Conservation (phyloP, 805 yeast genomes). For the Millerozyma miso region DNA sequence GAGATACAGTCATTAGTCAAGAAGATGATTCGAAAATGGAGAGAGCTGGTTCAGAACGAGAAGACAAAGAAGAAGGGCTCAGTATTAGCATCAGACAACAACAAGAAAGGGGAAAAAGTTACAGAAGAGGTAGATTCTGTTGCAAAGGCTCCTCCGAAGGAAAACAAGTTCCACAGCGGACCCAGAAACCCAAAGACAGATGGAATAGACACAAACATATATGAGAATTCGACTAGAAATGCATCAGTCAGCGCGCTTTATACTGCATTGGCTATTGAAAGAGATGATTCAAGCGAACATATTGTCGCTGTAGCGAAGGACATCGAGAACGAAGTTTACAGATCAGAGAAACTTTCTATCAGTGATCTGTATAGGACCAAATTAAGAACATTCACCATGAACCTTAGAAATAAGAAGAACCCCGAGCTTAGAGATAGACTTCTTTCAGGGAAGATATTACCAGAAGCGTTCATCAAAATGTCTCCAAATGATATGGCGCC, state of each 20-base stretch:
- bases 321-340: slow-evolving; percentile 70
- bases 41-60: slow-evolving; percentile 75
- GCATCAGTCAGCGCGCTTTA: slow-evolving; percentile 79
- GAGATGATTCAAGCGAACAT: slow-evolving; percentile 52
- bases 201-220: slow-evolving; percentile 64
- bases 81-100: slow-evolving; percentile 8
- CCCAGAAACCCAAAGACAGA: slow-evolving; percentile 82
- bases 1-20: slow-evolving; percentile 74
- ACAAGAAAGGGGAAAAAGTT: slow-evolving; percentile 7
- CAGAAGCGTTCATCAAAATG: slow-evolving; percentile 71
- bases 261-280: slow-evolving; percentile 83
- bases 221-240: slow-evolving; percentile 78
- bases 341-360: slow-evolving; percentile 52
- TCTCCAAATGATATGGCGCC: slow-evolving; percentile 95
- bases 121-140: slow-evolving; percentile 3
- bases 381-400: slow-evolving; percentile 81
- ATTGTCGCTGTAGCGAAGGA: slow-evolving; percentile 62
- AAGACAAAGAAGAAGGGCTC: slow-evolving; percentile 39
- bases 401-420: slow-evolving; percentile 83
- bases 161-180: slow-evolving; percentile 37
- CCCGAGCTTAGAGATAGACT: slow-evolving; percentile 76
- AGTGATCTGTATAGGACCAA: slow-evolving; percentile 70
- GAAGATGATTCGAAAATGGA: slow-evolving; percentile 83
- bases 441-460: slow-evolving; percentile 59
- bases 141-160: slow-evolving; percentile 18